Percentiles rank a stretch among this genome's conserved stretches.
Conservation (phyloP, 2,329 filamentous ascomycete species). For the Fusarium torulosum region DNA sequence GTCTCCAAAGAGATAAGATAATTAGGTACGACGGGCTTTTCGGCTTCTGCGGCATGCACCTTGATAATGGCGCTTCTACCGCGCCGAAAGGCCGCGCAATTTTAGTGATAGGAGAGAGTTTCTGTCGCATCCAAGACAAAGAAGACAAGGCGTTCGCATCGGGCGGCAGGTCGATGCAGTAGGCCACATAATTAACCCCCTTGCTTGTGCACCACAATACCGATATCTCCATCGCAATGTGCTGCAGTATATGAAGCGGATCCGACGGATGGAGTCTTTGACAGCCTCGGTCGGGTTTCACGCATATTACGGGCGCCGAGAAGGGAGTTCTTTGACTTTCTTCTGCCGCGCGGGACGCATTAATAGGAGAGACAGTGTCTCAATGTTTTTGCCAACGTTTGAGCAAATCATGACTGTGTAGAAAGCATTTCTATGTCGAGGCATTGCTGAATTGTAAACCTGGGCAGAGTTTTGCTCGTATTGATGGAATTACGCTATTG, state of each 20-base stretch:
- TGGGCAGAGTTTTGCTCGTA: constrained; percentile 20
- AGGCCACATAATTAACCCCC: not conserved
- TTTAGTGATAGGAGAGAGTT: constrained; percentile 4
- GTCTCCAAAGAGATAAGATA: not conserved
- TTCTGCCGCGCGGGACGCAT: constrained; percentile 7
- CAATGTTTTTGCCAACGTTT: not conserved
- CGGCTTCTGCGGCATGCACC: constrained; percentile 26
- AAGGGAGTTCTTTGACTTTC: not conserved
- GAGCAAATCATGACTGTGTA: not conserved
- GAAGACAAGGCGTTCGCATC: constrained; percentile 11
- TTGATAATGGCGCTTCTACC: constrained; percentile 16
- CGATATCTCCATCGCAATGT: not conserved
- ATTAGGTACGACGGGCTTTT: constrained; percentile 6
- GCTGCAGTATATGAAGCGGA: constrained; percentile 13
- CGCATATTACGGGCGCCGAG: constrained; percentile 12
- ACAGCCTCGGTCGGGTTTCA: constrained; percentile 27
- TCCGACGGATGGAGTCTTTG: constrained; percentile 17
- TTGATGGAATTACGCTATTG: constrained; percentile 21
- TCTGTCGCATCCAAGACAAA: constrained; percentile 10
- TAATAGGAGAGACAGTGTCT: not conserved
- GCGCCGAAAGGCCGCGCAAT: constrained; percentile 25
- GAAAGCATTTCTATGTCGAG: not conserved
- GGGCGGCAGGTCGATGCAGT: constrained; percentile 17
- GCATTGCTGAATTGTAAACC: constrained; percentile 13
- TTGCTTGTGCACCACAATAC: not conserved